Evolutionary conservation across 306 rosid species (phyloP).

Genomic region (Vigna nakashimae): DNA sequence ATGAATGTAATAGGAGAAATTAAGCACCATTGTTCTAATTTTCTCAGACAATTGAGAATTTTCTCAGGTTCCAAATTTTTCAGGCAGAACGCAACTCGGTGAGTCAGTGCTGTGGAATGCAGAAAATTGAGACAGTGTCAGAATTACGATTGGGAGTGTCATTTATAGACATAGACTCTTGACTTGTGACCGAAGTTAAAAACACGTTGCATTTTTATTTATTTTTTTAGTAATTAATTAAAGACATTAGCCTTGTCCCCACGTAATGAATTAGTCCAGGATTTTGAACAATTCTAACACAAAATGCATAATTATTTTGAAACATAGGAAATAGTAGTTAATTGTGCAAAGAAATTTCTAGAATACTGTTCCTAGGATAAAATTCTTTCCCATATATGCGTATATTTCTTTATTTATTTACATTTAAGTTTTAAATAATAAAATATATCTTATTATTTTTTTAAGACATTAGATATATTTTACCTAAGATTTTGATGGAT

Average conservation of each 20-base stretch:
- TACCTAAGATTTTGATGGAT: too few relatives aligned
- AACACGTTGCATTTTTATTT: not conserved
- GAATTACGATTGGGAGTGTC: not conserved
- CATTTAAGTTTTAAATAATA: too few relatives aligned
- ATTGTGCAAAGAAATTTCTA: slow-evolving; percentile 9
- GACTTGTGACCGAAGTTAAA: slow-evolving; percentile 38
- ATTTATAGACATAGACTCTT: slow-evolving; percentile 37
- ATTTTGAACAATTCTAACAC: not conserved
- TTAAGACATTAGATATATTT: too few relatives aligned
- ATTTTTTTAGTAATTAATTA: not conserved
- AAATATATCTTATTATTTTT: too few relatives aligned
- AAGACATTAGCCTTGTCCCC: not conserved
- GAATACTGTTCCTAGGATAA: not conserved
- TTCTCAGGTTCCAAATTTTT: slow-evolving; percentile 7
- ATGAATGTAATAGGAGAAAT: slow-evolving; percentile 35
- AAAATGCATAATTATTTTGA: not conserved
- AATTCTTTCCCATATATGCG: not conserved
- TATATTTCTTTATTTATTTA: too few relatives aligned
- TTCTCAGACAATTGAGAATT: slow-evolving; percentile 14
- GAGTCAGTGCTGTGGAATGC: slow-evolving; percentile 14
- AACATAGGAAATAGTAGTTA: not conserved
- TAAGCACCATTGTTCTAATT: slow-evolving; percentile 31
- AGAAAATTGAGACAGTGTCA: not conserved
- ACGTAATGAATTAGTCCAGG: not conserved
- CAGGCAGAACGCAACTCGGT: slow-evolving; percentile 26